Base-by-base conservation (phyloP, 257 asterid species). In the Apocynum venetum region DNA sequence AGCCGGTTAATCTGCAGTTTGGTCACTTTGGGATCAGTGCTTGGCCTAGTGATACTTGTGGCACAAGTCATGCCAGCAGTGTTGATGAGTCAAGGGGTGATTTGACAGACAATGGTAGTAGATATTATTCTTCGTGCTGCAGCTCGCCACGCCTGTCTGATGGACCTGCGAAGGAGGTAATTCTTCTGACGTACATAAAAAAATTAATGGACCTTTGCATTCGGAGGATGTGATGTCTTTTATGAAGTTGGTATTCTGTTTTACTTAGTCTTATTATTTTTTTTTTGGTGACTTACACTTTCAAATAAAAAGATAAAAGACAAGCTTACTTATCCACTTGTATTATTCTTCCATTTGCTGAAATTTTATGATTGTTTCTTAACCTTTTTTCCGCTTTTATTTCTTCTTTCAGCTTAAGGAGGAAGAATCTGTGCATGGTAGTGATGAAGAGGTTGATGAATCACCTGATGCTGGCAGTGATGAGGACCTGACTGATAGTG, bases 21-120 rank as follows among this genome's bases (percentile, higher is more conserved):
- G 99, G 99, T 70, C 91, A 90, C 86, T 92, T 91, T 44, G 97
- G 98, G 76, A 93, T 93, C 76, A 93, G 97, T 81, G 97, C 95
- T 64, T 96, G 99, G 99, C 97, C 92, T 40, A 83, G 87, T 83
- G 97, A 96, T 86, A 88, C 88, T 36, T 97, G 98, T 64, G 92
- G 96, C 36, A 91, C 97, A 20, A 96, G 99, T 78, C 97, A 81
- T 85, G 94, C 97, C 55, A 87, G 98, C 87, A 96, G 98, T 47
- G 83, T 93, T 49, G 98, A 96, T 81, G 98, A 90, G 65, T 91
- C 94, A 8, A 93, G 83, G 76, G 97, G 96, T 63, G 97, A 96
- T 67, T 81, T 87, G 77, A 92, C 97, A 4, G 99, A 96, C 83
- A 91, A 76, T 76, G 96, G 97, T 40, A 92, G 98, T 81, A 88